Base-by-base conservation (phyloP, 352 stramenopile species). In the Pythium phragmiticola region DNA sequence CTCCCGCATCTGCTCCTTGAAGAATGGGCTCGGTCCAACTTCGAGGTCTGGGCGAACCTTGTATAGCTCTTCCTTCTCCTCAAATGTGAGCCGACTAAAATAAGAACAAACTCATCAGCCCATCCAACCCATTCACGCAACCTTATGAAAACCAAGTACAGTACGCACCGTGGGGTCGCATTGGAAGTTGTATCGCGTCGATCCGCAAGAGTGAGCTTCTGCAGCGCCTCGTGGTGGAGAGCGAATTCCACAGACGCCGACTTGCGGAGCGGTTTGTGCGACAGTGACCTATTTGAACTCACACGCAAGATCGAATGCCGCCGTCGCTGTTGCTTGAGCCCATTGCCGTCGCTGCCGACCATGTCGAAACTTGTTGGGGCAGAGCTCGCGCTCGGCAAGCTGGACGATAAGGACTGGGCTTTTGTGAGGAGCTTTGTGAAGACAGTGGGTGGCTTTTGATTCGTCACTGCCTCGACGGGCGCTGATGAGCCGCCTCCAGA, bases 41-140 rank as follows among this genome's bases (percentile, higher is more conserved):
- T 92, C 84, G 21, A 95, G 76, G 56, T 95, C 87, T 21, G 87
- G 87, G 7, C 87, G 87, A 53, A 90, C 51, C 68, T 79, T 84
- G 66, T 95, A 95, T 37, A 95, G 75, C 57, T 89, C 87, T 47
- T 84, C 78, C 65, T 89, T 91, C 67, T 95, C 87, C 72, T 91
- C 81, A 17, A 80, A 66, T 17, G 87, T 94, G 53, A 95, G 60
- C 13, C 87, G 76, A 42, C 84, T 90, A 53, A 23, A 34, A 28
- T 33, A 28, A 26, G 9, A 49, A 23, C 16, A 59, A 39, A 26
- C 2, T 26, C 4, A 19, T 26, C n/a, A 49, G 43, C 14, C n/a
- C 43, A 49, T 49, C 19, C 26, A 30, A 30, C 26, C 4, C 43
- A 53, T 33, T 53, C 8, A 33, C 9, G 1, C 9, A 14, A 52